Conservation (phyloP, 139 green algal species). For the Chlorella sp. region DNA sequence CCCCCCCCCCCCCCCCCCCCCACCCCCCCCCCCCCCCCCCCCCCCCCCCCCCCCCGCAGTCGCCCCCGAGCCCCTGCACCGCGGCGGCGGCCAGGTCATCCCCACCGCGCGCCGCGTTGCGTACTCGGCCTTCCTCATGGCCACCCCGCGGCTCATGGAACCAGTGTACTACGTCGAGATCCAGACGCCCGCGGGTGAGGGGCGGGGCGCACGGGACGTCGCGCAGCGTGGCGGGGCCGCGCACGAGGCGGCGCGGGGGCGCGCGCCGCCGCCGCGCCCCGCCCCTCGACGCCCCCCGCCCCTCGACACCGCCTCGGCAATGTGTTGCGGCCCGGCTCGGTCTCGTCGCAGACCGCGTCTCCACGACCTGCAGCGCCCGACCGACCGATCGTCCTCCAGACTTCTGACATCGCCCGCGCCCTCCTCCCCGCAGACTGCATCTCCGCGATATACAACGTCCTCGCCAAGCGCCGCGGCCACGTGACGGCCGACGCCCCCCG, state of each 20-base stretch:
- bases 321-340: no score
- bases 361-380: constrained; percentile 79
- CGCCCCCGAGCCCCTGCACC: constrained; percentile 49
- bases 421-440: constrained; percentile 88
- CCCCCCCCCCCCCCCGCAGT: background rate
- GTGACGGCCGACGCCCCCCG: constrained; percentile 84
- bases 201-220: no score
- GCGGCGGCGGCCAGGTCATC: constrained; percentile 93
- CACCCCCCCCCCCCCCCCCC: no score
- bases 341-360: constrained; percentile 94
- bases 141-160: constrained; percentile 97
- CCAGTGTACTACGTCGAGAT: constrained; percentile 82
- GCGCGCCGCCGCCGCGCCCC: no score
- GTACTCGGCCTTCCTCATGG: constrained; percentile 97
- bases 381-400: background rate
- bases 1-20: no score
- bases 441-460: constrained; percentile 93
- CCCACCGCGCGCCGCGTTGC: constrained; percentile 80
- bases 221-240: background rate
- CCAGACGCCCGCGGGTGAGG: constrained; percentile 50
- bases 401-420: no score
- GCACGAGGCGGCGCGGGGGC: background rate
- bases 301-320: no score
- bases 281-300: background rate
- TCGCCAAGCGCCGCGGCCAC: constrained; percentile 95